These are phyloP conservation scores for Fomitopsis palustris DNA, from an alignment of 1,284 basidiomycete species.

Conservation along the genomic window DNA sequence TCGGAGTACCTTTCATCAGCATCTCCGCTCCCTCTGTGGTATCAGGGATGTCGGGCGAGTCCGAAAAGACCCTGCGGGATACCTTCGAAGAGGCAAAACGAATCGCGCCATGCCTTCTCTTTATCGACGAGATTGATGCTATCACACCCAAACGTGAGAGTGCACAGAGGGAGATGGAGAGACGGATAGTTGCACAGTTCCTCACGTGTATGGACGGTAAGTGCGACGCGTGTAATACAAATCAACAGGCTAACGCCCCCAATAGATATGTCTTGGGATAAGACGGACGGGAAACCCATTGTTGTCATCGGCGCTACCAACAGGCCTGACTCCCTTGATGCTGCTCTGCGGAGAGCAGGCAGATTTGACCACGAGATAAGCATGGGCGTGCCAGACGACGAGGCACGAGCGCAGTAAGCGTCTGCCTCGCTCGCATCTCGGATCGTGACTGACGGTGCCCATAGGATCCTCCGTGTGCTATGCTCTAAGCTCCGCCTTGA, in stretches of 20 bases:
- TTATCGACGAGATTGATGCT: constrained; percentile 97
- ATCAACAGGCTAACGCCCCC: neutral
- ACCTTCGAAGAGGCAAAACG: constrained; percentile 97
- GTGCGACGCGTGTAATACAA: constrained; percentile 4
- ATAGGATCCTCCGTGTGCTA: constrained; percentile 79
- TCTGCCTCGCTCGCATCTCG: neutral
- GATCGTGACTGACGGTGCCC: neutral
- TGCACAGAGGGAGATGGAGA: constrained; percentile 96
- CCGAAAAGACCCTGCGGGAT: constrained; percentile 92
- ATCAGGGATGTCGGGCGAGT: constrained; percentile 97
- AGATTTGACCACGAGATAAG: constrained; percentile 97
- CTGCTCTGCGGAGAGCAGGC: constrained; percentile 89
- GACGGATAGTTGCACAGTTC: constrained; percentile 95
- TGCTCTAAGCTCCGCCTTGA: constrained; percentile 73
- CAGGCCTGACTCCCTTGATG: constrained; percentile 91
- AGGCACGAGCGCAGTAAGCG: constrained; percentile 82
- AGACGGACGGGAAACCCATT: constrained; percentile 85
- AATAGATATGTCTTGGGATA: constrained; percentile 87
- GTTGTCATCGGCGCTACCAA: constrained; percentile 97
- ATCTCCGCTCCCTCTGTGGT: constrained; percentile 95
- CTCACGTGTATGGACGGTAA: constrained; percentile 96
- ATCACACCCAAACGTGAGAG: constrained; percentile 98
- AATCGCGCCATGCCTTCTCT: constrained; percentile 85
- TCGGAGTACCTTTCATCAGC: constrained; percentile 89
- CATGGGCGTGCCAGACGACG: constrained; percentile 94